Evolutionary conservation across 192 early-diverging fungal species (phyloP).

Genomic region (Linnemannia exigua): DNA sequence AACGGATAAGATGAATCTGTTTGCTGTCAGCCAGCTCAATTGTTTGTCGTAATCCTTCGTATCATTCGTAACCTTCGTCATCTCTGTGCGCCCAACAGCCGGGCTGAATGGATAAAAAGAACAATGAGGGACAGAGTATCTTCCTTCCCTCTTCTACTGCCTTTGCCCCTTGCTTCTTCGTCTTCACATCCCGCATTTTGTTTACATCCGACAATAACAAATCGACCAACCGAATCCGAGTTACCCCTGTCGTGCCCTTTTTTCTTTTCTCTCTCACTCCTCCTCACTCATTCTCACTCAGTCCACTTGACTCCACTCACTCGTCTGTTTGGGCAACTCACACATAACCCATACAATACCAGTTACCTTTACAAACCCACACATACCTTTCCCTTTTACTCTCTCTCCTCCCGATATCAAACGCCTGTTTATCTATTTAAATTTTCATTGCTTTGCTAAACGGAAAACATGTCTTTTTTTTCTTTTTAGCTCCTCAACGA

Average conservation of each 20-base stretch:
- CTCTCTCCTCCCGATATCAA: not conserved
- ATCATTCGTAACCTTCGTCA: no score
- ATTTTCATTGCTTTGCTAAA: no score
- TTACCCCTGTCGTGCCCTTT: not conserved
- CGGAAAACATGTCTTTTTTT: not conserved
- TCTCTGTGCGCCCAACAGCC: not conserved
- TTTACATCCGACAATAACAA: not conserved
- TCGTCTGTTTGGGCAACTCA: no score
- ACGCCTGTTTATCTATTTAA: not conserved
- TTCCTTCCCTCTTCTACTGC: not conserved
- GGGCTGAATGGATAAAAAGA: not conserved
- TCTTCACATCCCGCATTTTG: not conserved
- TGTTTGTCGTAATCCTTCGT: not conserved
- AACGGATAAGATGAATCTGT: not conserved
- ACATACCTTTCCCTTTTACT: not conserved
- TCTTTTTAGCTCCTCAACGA: conserved; percentile 41
- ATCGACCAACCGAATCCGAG: conserved; percentile 3
- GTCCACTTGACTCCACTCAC: not conserved
- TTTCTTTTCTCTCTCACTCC: not conserved
- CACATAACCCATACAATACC: no score
- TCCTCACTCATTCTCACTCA: not conserved
- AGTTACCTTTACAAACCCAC: no score
- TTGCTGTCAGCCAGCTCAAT: not conserved
- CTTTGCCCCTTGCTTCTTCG: no score
- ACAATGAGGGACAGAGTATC: not conserved